These are phyloP conservation scores for Helotiales sp. DNA, from an alignment of 2,329 filamentous ascomycete genomes.

Conservation along the genomic window DNA sequence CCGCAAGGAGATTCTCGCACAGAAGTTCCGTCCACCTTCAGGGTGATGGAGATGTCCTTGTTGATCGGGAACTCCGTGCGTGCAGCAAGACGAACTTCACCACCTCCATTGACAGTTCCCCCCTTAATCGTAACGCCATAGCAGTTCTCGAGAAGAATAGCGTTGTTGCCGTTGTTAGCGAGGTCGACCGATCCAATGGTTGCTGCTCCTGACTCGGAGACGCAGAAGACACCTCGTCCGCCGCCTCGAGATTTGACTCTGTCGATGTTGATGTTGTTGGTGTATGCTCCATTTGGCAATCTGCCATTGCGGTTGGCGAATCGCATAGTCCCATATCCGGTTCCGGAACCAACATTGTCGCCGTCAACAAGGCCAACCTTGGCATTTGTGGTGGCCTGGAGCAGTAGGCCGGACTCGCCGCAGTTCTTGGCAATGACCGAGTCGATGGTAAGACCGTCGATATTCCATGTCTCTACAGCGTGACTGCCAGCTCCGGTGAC, in stretches of 20 bases:
- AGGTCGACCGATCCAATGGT: neutral
- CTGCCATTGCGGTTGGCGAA: constrained; percentile 12
- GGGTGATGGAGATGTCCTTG: neutral
- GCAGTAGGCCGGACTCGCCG: constrained; percentile 14
- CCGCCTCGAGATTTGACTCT: constrained; percentile 6
- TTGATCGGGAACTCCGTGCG: neutral
- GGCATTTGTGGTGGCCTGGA: constrained; percentile 12
- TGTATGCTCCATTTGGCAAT: neutral
- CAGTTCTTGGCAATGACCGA: constrained; percentile 6
- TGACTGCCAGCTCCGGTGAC: constrained; percentile 17
- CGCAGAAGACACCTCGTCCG: constrained; percentile 15
- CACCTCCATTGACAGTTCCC: constrained; percentile 10
- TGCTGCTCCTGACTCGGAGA: constrained; percentile 12
- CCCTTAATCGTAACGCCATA: constrained; percentile 9
- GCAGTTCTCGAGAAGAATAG: constrained; percentile 15
- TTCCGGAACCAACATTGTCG: constrained; percentile 6
- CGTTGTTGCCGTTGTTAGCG: constrained; percentile 9
- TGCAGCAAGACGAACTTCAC: neutral
- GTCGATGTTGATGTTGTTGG: constrained; percentile 8
- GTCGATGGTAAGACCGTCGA: constrained; percentile 11
- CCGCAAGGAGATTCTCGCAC: constrained; percentile 9
- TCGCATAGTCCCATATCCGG: constrained; percentile 10
- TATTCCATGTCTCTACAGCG: constrained; percentile 19
- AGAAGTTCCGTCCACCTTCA: constrained; percentile 7
- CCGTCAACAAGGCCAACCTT: constrained; percentile 8